Conservation (phyloP, 345 rosid genomes). For the Syzygium jambos region DNA sequence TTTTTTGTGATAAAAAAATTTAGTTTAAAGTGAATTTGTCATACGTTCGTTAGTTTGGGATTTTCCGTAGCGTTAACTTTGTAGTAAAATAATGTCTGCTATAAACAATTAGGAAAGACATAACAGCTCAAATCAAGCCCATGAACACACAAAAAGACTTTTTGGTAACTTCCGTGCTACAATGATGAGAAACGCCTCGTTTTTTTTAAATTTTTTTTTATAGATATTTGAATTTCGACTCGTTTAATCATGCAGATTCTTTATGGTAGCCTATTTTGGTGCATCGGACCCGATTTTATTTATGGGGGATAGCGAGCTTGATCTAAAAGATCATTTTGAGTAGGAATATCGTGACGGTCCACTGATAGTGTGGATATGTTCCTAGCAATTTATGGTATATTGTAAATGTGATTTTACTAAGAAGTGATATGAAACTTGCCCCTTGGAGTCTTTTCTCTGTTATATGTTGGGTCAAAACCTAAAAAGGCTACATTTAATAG, state of each 20-base stretch:
- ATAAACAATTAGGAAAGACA: no score
- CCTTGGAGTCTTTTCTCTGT: not conserved
- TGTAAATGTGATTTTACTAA: not conserved
- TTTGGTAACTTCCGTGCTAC: no score
- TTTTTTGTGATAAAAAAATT: no score
- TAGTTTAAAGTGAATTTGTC: no score
- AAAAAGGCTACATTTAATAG: not conserved
- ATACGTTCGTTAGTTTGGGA: no score
- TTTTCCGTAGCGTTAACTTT: no score
- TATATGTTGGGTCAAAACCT: not conserved
- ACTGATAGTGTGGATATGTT: not conserved
- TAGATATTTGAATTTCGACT: not conserved
- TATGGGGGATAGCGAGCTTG: not conserved
- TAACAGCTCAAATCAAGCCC: no score
- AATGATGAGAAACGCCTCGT: no score
- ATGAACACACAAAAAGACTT: no score
- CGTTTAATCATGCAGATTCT: not conserved
- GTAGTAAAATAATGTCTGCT: no score
- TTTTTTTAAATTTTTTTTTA: no score
- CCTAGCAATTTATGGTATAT: not conserved
- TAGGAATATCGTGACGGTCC: not conserved
- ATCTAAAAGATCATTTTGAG: no score
- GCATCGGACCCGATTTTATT: not conserved
- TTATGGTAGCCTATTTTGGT: not conserved
- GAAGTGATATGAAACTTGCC: not conserved